phyloP scores from a whole-genome alignment of 495 filamentous ascomycete species.

The Lineolata rhizophorae region DNA sequence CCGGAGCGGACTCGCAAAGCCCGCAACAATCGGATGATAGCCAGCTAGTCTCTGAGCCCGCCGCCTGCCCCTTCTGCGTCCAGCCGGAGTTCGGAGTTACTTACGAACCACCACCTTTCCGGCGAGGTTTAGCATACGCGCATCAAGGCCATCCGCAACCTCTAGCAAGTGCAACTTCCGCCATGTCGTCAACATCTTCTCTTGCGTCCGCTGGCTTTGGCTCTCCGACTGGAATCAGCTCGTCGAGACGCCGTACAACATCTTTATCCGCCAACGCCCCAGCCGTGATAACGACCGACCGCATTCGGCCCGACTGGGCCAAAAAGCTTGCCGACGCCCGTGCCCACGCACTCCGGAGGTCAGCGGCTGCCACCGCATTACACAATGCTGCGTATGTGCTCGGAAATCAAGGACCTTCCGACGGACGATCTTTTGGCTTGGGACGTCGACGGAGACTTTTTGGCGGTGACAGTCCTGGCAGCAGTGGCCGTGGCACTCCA shows the following conservation, averaged over 20 bases:
- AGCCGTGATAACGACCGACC: constrained; percentile 75
- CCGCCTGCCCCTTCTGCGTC: constrained; percentile 89
- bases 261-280: constrained; percentile 65
- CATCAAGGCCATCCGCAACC: constrained; percentile 22
- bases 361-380: constrained; percentile 81
- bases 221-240: constrained; percentile 10
- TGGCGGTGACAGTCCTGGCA: constrained; percentile 15
- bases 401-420: constrained; percentile 31
- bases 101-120: constrained; percentile 73
- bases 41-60: constrained; percentile 67
- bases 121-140: constrained; percentile 57
- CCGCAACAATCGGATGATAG: no score
- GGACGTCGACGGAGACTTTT: constrained; percentile 18
- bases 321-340: constrained; percentile 72
- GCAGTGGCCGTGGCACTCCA: constrained; percentile 18
- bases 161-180: constrained; percentile 33
- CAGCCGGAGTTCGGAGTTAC: constrained; percentile 89
- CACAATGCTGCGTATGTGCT: constrained; percentile 92
- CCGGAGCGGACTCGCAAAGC: no score
- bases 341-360: constrained; percentile 60
- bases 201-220: constrained; percentile 27
- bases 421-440: constrained; percentile 22
- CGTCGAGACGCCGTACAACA: constrained; percentile 41
- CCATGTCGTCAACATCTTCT: constrained; percentile 49
- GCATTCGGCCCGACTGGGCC: constrained; percentile 82